Evolutionary conservation across 257 asterid species (phyloP).

Genomic region (Penstemon newberryi): DNA sequence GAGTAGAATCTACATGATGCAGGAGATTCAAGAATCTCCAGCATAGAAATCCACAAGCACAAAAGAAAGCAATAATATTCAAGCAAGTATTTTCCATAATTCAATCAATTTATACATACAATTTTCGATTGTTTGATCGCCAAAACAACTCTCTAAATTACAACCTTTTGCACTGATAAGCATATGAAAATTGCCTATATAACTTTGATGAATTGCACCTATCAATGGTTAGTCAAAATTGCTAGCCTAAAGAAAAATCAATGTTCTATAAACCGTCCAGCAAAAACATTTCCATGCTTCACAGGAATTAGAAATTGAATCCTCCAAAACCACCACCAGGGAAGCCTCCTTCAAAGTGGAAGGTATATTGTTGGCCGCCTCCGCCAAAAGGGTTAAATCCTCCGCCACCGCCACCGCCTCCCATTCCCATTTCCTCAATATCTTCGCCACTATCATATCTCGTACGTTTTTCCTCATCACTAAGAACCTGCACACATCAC

Average conservation of each 20-base stretch:
- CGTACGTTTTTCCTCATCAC: conserved; percentile 84
- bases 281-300: conserved; percentile 12
- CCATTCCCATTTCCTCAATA: conserved; percentile 64
- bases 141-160: conserved; percentile 13
- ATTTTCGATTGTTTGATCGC: conserved; percentile 17
- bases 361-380: conserved; percentile 77
- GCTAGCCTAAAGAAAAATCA: conserved; percentile 28
- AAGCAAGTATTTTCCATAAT: neutral
- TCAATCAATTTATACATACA: conserved; percentile 28
- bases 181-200: conserved; percentile 16
- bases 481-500: conserved; percentile 52
- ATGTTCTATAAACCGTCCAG: conserved; percentile 18
- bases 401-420: conserved; percentile 86
- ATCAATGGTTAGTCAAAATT: conserved; percentile 33
- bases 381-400: conserved; percentile 79
- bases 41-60: neutral
- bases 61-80: neutral
- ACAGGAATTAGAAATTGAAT: conserved; percentile 52
- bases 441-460: conserved; percentile 89
- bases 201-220: conserved; percentile 19
- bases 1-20: neutral
- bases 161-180: conserved; percentile 24
- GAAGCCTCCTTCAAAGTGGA: conserved; percentile 74
- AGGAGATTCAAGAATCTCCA: too few relatives aligned
- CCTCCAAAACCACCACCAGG: conserved; percentile 75